Evolutionary conservation across 2,329 filamentous ascomycete genomes (phyloP).

Genomic region (Cadophora malorum): DNA sequence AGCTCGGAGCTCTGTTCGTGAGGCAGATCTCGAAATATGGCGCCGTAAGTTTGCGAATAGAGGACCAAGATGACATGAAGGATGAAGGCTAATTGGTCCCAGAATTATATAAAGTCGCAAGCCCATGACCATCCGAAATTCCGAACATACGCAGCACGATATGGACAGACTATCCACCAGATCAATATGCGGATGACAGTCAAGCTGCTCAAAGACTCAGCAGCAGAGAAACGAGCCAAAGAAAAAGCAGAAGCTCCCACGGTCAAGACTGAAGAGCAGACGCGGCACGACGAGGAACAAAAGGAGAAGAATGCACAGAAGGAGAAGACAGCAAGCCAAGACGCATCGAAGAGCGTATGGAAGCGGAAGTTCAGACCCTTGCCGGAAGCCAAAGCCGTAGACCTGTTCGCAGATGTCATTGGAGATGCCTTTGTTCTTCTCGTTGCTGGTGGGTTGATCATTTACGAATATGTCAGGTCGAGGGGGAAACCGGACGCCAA

Average conservation of each 20-base stretch:
- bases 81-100: neutral
- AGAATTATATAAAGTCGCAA: conserved; percentile 71
- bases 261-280: conserved; percentile 68
- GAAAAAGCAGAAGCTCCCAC: conserved; percentile 69
- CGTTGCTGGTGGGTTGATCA: conserved; percentile 62
- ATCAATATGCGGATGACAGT: conserved; percentile 71
- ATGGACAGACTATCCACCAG: conserved; percentile 70
- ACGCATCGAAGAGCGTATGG: conserved; percentile 60
- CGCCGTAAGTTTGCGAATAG: conserved; percentile 56
- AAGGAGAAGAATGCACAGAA: conserved; percentile 48
- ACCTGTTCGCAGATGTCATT: conserved; percentile 70
- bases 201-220: conserved; percentile 61
- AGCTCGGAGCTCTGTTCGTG: conserved; percentile 68
- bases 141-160: conserved; percentile 64
- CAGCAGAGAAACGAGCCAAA: conserved; percentile 63
- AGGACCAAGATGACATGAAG: too few relatives aligned
- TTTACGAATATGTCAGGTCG: conserved; percentile 67
- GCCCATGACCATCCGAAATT: conserved; percentile 70
- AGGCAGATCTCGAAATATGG: conserved; percentile 73
- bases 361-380: conserved; percentile 65
- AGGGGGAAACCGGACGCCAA: conserved; percentile 66
- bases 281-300: conserved; percentile 58
- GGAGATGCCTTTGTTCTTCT: conserved; percentile 68
- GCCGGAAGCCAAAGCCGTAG: conserved; percentile 70
- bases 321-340: conserved; percentile 44